Base-by-base conservation (phyloP, 2,329 filamentous ascomycete species). In the Colletotrichum euphorbiae region DNA sequence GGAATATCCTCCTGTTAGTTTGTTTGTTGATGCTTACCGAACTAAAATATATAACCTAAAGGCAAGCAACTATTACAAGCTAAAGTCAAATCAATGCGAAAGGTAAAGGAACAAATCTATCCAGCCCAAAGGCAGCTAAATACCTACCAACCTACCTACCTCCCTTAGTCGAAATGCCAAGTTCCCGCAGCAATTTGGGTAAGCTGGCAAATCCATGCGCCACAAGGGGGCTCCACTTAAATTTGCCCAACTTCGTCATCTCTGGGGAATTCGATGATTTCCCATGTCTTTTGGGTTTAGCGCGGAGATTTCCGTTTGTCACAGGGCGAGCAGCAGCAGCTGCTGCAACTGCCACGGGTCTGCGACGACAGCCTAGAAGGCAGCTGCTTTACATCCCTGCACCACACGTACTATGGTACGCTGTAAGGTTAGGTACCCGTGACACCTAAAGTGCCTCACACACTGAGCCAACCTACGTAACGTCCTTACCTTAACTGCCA, bases 401-500 rank as follows among this genome's bases (percentile, higher is more conserved):
- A 19, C 4, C 56, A 54, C 38, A 33, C 51, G 24, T 51, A n/a
- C n/a, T n/a, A n/a, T n/a, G n/a, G n/a, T n/a, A 51, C 48, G 24
- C 28, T n/a, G 51, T 54, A 54, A 54, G 51, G 31, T 54, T 54
- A 54, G 51, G 48, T 19, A 33, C 51, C 51, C 51, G 33, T 54
- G 5, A n/a, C 19, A 45, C 6, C 12, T 19, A 45, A 15, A 9
- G 42, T 38, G n/a, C 51, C 17, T 40, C 40, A 38, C 62, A 62
- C 61, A 62, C 63, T 67, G 51, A 62, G 56, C 67, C 56, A 67
- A 67, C 67, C 56, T 62, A 67, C 67, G 67, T 67, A 69, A 67
- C 50, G 45, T 38, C 28, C 28, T 28, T 28, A 28, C 28, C 28
- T 28, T 28, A 28, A 28, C 28, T 48, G 61, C 54, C 42, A 21